Percentiles rank a stretch among this genome's conserved stretches.
These are phyloP conservation scores for Fusarium napiforme DNA, from an alignment of 2,329 filamentous ascomycete species.

Conservation along the genomic window DNA sequence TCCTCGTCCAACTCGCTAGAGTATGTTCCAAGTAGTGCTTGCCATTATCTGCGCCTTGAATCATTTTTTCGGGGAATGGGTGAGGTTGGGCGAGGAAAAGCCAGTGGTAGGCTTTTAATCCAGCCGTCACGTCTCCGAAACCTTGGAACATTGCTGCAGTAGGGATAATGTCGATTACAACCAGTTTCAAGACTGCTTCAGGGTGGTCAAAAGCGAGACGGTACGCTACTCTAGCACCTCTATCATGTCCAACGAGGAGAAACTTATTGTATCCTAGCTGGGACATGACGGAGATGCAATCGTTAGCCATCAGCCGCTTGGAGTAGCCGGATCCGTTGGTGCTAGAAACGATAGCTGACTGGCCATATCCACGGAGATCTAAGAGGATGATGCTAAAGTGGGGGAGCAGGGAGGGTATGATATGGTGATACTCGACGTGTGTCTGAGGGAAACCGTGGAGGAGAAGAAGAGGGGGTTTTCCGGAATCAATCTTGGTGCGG, in stretches of 20 bases:
- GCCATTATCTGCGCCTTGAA: rapidly evolving
- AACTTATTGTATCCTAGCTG: rapidly evolving
- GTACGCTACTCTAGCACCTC: rapidly evolving
- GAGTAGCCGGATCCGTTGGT: background rate
- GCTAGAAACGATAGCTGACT: rapidly evolving
- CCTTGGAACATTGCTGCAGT: background rate
- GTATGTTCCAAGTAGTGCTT: background rate
- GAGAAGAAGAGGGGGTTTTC: rapidly evolving
- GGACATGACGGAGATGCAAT: background rate
- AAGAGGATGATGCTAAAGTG: rapidly evolving
- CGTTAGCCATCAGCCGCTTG: background rate
- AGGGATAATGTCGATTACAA: background rate
- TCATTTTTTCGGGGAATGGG: rapidly evolving
- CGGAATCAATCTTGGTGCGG: rapidly evolving
- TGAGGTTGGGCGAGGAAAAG: background rate
- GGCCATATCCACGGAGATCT: background rate
- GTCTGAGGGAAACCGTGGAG: rapidly evolving
- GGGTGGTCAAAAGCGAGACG: rapidly evolving
- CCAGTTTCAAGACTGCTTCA: rapidly evolving
- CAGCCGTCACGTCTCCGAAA: background rate
- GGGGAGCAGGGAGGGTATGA: rapidly evolving
- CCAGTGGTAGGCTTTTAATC: background rate
- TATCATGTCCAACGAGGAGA: background rate
- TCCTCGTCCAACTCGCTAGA: background rate
- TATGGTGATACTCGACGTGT: background rate